Conservation (phyloP, 139 green algal species). For the Spirogloea muscicola region DNA sequence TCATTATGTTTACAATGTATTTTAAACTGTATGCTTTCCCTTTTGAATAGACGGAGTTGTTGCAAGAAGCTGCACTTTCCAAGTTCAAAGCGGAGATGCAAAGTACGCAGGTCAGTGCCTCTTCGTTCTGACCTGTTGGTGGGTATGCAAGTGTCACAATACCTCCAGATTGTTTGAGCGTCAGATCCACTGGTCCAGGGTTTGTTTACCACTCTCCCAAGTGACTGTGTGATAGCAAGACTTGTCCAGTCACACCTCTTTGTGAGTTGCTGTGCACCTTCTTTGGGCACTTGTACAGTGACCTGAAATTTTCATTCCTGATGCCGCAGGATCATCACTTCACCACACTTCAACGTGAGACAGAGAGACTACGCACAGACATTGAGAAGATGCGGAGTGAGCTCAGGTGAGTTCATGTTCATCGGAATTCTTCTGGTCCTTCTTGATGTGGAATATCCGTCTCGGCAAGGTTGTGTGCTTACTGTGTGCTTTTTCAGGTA, state of each 20-base stretch:
- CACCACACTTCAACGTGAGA: conserved; percentile 63
- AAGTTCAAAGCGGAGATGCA: conserved; percentile 41
- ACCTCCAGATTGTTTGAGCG: no score
- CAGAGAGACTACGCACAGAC: conserved; percentile 75
- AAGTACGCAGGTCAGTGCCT: conserved; percentile 29
- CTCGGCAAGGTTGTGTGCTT: no score
- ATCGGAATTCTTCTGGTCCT: neutral
- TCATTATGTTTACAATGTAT: no score
- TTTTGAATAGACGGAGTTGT: conserved; percentile 33
- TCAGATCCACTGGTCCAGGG: no score
- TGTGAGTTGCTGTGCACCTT: no score
- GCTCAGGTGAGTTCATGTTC: conserved; percentile 59
- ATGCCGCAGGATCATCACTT: conserved; percentile 11
- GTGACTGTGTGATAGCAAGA: no score
- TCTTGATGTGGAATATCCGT: neutral
- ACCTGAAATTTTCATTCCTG: neutral
- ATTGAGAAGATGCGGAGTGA: conserved; percentile 87
- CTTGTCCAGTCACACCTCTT: no score
- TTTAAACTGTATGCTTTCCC: no score
- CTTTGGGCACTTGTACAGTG: neutral
- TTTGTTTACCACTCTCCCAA: no score
- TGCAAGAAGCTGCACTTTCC: conserved; percentile 16
- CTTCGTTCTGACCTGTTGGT: no score
- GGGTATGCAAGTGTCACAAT: no score
- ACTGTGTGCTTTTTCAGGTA: no score